Percentiles rank a stretch among this genome's conserved stretches.
phyloP scores from a whole-genome alignment of 768 basidiomycete genomes.

The Naganishia vaughanmartiniae region DNA sequence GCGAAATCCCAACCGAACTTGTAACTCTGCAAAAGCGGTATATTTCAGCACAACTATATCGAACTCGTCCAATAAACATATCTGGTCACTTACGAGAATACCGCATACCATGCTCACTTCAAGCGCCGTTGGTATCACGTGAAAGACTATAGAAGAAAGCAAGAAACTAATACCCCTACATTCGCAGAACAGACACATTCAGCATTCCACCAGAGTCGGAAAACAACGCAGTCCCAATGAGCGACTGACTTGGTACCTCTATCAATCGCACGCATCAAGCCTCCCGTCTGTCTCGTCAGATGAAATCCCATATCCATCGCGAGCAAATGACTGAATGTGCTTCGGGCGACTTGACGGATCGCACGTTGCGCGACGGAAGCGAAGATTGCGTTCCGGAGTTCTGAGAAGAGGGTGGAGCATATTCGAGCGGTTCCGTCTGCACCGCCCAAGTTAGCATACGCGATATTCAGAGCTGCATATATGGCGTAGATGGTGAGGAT shows the following conservation, averaged over 20 bases:
- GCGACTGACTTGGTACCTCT: slow-evolving; percentile 83
- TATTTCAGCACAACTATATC: background rate
- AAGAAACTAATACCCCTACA: slow-evolving; percentile 91
- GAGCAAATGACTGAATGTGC: slow-evolving; percentile 90
- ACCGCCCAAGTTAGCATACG: background rate
- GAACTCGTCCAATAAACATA: background rate
- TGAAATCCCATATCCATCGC: slow-evolving; percentile 90
- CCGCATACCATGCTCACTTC: slow-evolving; percentile 97
- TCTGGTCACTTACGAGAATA: slow-evolving; percentile 68
- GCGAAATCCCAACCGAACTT: slow-evolving; percentile 99
- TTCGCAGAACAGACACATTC: slow-evolving; percentile 1
- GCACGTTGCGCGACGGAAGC: slow-evolving; percentile 93
- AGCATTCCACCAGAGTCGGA: background rate
- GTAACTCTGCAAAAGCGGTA: slow-evolving; percentile 64
- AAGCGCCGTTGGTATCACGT: slow-evolving; percentile 90
- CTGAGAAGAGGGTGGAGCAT: slow-evolving; percentile 82
- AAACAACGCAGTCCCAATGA: background rate
- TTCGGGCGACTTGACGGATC: slow-evolving; percentile 88
- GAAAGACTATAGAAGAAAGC: slow-evolving; percentile 85
- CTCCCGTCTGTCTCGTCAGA: slow-evolving; percentile 87
- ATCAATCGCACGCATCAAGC: slow-evolving; percentile 92
- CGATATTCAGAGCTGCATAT: background rate
- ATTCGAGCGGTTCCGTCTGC: slow-evolving; percentile 87
- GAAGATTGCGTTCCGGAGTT: slow-evolving; percentile 91
- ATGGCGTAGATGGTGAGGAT: background rate